These are phyloP conservation scores for Lachancea sp. DNA, from an alignment of 805 yeast species.

Conservation along the genomic window DNA sequence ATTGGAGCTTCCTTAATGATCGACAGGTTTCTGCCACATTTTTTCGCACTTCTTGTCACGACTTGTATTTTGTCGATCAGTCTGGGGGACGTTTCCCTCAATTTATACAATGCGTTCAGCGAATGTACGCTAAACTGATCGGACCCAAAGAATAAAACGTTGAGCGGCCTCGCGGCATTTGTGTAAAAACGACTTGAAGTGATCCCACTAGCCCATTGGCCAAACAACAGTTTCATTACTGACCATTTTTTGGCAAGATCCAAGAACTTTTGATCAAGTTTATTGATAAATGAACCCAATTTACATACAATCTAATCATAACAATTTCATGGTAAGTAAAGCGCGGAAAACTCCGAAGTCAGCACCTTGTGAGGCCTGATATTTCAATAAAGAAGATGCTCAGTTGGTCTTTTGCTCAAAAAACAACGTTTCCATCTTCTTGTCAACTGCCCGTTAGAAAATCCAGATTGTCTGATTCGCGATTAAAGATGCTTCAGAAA, in stretches of 20 bases:
- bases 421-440: no score
- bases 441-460: no score
- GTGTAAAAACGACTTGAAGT: neutral
- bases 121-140: constrained; percentile 62
- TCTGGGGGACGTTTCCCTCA: constrained; percentile 13
- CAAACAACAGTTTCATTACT: neutral
- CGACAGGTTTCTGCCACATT: constrained; percentile 52
- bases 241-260: neutral
- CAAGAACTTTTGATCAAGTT: neutral
- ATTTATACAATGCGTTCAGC: constrained; percentile 35
- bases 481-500: no score
- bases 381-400: no score
- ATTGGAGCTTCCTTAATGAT: constrained; percentile 48
- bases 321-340: no score
- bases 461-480: no score
- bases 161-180: constrained; percentile 14
- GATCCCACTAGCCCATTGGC: neutral
- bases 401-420: no score
- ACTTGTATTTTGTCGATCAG: constrained; percentile 43
- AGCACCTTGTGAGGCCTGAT: no score
- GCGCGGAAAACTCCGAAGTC: no score
- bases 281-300: neutral
- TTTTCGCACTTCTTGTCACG: constrained; percentile 57
- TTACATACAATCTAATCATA: no score
- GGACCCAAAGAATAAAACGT: constrained; percentile 70